Evolutionary conservation across 805 yeast genomes (phyloP), one percentile per base, ranked within the genome.

Genomic region (Metschnikowia lunata): DNA sequence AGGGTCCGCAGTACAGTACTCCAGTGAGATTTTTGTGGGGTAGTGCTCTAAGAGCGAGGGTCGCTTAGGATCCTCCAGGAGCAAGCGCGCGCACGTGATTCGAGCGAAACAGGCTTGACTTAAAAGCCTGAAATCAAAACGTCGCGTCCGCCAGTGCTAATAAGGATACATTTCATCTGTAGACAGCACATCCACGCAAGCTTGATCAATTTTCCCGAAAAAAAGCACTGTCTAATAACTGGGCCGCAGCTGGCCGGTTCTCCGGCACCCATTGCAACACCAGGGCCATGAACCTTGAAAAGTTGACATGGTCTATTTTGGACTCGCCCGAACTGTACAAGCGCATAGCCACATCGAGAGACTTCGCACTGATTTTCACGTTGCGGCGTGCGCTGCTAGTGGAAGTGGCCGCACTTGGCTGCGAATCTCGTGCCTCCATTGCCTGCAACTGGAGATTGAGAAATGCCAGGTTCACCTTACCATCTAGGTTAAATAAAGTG

Each of bases 401-500:
- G 1, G 44, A 26, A 8, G 34, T 3, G 9, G 5, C 23, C 6
- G 18, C 7, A 10, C 30, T 30, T 11, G 12, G n/a, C 26, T 7
- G 31, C 14, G 7, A 7, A n/a, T 46, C 43, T 8, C 44, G 38
- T n/a, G 34, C 10, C 23, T 45, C 49, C 35, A 27, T 28, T 8
- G 51, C 52, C 36, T 50, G 59, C 11, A 56, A 50, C 42, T 60
- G 60, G 32, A 55, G 49, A 34, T 67, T 67, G 39, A 71, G 54
- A 37, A 61, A 58, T 28, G 60, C 61, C 30, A 69, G 47, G 42
- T 67, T 69, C 31, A 70, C 50, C 40, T 64, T 68, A 6, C 76
- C 76, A 30, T 65, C 64, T 26, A 56, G 45, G 43, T 68, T 72
- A 47, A 71, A 71, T 13, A 71, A 50, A 3, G 66, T 64, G 44